phyloP scores from a whole-genome alignment of 164 flowering plant species.

The Tinospora cordifolia region DNA sequence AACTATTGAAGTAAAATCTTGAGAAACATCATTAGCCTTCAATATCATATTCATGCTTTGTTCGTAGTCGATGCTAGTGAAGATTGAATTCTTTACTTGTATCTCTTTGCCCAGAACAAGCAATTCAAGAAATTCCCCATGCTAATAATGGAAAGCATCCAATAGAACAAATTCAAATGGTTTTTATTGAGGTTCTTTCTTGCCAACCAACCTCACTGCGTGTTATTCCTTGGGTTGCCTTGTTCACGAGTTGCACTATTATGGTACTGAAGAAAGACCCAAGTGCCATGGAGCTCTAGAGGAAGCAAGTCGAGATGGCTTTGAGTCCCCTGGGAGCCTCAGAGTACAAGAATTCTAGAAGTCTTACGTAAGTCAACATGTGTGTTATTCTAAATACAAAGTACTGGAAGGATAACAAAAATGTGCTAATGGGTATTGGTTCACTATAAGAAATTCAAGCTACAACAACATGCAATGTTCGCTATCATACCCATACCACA shows the following conservation, averaged over 20 bases:
- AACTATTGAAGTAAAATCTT: too few species aligned
- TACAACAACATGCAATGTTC: too few species aligned
- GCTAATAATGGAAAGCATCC: slow-evolving; percentile 41
- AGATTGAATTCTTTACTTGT: slow-evolving; percentile 36
- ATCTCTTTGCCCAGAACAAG: slow-evolving; percentile 37
- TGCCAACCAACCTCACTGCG: slow-evolving; percentile 41
- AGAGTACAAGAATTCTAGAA: slow-evolving; percentile 50
- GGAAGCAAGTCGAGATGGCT: slow-evolving; percentile 37
- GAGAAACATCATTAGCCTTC: too few species aligned
- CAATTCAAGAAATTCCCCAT: slow-evolving; percentile 35
- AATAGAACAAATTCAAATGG: slow-evolving; percentile 47
- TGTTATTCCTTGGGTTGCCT: slow-evolving; percentile 25
- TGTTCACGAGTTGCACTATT: slow-evolving; percentile 37
- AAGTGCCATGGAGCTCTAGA: slow-evolving; percentile 45
- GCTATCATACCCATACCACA: too few species aligned
- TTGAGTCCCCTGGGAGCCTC: slow-evolving; percentile 42
- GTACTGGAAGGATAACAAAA: slow-evolving; percentile 49
- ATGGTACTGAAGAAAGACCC: slow-evolving; percentile 47
- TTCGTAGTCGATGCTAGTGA: background rate
- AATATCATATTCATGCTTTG: background rate
- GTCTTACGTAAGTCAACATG: slow-evolving; percentile 46
- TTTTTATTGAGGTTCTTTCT: slow-evolving; percentile 46
- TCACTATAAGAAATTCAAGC: too few species aligned
- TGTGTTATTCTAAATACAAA: slow-evolving; percentile 54
- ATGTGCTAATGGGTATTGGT: slow-evolving; percentile 38